Conservation (phyloP, 306 rosid genomes). For the Bauhinia variegata region DNA sequence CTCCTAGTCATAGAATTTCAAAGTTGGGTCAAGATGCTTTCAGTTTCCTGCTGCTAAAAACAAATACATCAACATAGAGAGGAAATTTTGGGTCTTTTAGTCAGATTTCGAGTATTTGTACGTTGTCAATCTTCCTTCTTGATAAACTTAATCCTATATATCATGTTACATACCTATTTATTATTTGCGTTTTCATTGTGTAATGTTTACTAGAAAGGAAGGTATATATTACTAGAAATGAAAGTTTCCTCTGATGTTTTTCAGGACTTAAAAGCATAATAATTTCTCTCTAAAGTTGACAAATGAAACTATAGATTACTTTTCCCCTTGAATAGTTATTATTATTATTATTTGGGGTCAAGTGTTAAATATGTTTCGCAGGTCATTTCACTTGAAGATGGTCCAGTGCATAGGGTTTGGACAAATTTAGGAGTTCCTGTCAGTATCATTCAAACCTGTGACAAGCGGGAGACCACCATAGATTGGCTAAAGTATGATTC, state of each 20-base stretch:
- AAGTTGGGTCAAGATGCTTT: no score
- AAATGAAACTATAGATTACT: neutral
- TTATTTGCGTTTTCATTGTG: neutral
- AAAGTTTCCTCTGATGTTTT: no score
- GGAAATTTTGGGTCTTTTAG: neutral
- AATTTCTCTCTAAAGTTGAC: neutral
- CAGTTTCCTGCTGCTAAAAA: no score
- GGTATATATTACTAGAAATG: neutral
- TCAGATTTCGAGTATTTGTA: neutral
- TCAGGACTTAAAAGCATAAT: slow-evolving; percentile 1
- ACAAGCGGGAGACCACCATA: slow-evolving; percentile 49
- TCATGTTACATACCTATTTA: neutral
- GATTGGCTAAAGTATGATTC: slow-evolving; percentile 89
- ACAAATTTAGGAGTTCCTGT: slow-evolving; percentile 64
- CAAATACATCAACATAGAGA: neutral
- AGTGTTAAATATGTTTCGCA: slow-evolving; percentile 43
- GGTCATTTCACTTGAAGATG: slow-evolving; percentile 88
- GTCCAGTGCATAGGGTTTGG: slow-evolving; percentile 74
- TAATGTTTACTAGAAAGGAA: neutral
- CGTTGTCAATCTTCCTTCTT: no score
- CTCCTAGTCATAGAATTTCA: no score
- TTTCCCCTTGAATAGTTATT: neutral
- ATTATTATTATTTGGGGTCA: slow-evolving; percentile 6
- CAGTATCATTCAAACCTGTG: slow-evolving; percentile 60
- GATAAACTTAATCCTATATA: no score